Percentiles rank a stretch among this genome's conserved stretches.
phyloP scores from a whole-genome alignment of 2,329 filamentous ascomycete species.

The Talaromyces amestolkiae region DNA sequence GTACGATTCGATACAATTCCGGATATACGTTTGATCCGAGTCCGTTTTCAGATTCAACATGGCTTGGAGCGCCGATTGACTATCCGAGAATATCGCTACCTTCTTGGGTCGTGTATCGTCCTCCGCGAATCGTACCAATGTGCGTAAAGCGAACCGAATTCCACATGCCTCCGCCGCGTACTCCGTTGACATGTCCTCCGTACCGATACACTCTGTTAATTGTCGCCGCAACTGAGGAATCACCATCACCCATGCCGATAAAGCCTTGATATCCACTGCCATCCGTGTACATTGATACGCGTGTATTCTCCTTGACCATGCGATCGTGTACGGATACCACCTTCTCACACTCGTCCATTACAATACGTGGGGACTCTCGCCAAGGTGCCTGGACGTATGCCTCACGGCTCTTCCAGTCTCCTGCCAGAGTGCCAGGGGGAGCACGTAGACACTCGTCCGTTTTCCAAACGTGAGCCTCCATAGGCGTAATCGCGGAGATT shows the following conservation, averaged over 20 bases:
- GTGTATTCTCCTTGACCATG: not conserved
- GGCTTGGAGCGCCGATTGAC: not conserved
- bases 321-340: not conserved
- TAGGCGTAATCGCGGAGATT: too few species aligned
- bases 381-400: slow-evolving; percentile 18
- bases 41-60: not conserved
- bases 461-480: slow-evolving; percentile 1
- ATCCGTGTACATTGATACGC: not conserved
- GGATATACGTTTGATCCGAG: not conserved
- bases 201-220: not conserved
- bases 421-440: not conserved
- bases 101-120: not conserved
- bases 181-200: not conserved
- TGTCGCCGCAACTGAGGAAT: not conserved
- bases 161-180: not conserved
- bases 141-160: not conserved
- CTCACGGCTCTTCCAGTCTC: slow-evolving; percentile 11
- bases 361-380: slow-evolving; percentile 11
- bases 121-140: not conserved
- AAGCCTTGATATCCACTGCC: slow-evolving; percentile 1
- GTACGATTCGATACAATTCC: not conserved
- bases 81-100: not conserved
- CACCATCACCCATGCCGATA: not conserved
- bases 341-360: slow-evolving; percentile 1
- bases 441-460: not conserved